Percentiles rank a stretch among this genome's conserved stretches.
Conservation (phyloP, 2,329 filamentous ascomycete species). For the Capronia americana region DNA sequence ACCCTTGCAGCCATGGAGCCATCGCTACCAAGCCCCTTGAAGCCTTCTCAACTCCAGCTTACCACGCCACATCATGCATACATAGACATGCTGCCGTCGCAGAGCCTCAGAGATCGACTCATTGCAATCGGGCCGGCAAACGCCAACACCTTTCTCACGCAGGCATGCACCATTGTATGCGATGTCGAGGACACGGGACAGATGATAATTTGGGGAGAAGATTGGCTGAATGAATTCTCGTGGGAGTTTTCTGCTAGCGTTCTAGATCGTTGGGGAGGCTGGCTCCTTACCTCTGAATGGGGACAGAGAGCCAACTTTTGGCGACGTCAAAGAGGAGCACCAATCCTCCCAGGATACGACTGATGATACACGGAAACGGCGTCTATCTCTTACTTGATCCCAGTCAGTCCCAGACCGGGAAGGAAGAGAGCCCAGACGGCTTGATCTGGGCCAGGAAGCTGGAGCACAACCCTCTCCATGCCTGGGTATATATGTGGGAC, state of each 20-base stretch:
- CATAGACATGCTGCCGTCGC: conserved; percentile 53
- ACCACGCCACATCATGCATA: conserved; percentile 51
- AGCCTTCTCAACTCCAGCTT: conserved; percentile 50
- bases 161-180: conserved; percentile 47
- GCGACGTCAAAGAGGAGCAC: conserved; percentile 48
- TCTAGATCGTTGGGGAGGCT: conserved; percentile 49
- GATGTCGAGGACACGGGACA: conserved; percentile 49
- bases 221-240: conserved; percentile 50
- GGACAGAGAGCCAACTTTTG: conserved; percentile 51
- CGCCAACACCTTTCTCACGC: conserved; percentile 47
- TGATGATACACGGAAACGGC: conserved; percentile 21
- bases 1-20: conserved; percentile 43
- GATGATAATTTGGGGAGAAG: conserved; percentile 53
- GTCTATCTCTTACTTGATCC: not conserved
- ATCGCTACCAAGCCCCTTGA: conserved; percentile 45
- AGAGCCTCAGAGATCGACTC: conserved; percentile 48
- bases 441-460: conserved; percentile 5
- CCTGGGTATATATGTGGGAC: conserved; percentile 12
- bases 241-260: conserved; percentile 53
- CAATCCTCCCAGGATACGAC: conserved; percentile 46
- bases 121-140: conserved; percentile 47
- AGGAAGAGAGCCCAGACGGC: not conserved
- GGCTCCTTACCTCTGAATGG: conserved; percentile 49
- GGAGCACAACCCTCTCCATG: conserved; percentile 8
- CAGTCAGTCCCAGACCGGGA: not conserved